Percentiles rank a stretch among this genome's conserved stretches.
Conservation (phyloP, 2,329 filamentous ascomycete genomes). For the Arthrobotrys iridis region DNA sequence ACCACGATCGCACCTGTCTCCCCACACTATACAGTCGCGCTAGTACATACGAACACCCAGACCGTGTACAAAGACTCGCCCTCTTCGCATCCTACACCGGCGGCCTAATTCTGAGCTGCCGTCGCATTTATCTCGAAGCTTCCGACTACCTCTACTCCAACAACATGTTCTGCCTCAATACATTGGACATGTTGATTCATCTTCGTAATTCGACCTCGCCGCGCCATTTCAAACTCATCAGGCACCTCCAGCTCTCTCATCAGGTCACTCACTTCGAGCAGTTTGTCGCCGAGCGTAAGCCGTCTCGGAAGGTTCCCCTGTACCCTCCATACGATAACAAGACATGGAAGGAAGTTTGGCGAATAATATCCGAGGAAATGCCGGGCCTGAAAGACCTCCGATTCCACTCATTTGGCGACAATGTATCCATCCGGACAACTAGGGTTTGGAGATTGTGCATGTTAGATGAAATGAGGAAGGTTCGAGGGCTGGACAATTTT, state of each 20-base stretch:
- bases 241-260: slow-evolving; percentile 42
- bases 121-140: slow-evolving; percentile 46
- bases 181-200: slow-evolving; percentile 48
- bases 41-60: slow-evolving; percentile 37
- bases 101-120: slow-evolving; percentile 32
- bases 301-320: slow-evolving; percentile 44
- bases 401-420: slow-evolving; percentile 44
- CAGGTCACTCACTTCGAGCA: slow-evolving; percentile 51
- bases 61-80: slow-evolving; percentile 17
- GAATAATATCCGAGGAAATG: slow-evolving; percentile 48
- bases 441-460: slow-evolving; percentile 51
- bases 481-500: slow-evolving; percentile 44
- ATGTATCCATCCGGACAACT: slow-evolving; percentile 36
- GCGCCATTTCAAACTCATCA: slow-evolving; percentile 48
- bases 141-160: slow-evolving; percentile 50
- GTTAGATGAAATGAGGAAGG: slow-evolving; percentile 48
- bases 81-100: slow-evolving; percentile 35
- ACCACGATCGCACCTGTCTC: slow-evolving; percentile 30
- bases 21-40: slow-evolving; percentile 20
- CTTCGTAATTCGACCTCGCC: slow-evolving; percentile 48
- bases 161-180: slow-evolving; percentile 53
- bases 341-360: slow-evolving; percentile 52
- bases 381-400: slow-evolving; percentile 40
- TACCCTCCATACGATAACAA: slow-evolving; percentile 53
- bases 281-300: slow-evolving; percentile 48